phyloP scores from a whole-genome alignment of 129 eudicot genomes.

The Flaveria linearis region DNA sequence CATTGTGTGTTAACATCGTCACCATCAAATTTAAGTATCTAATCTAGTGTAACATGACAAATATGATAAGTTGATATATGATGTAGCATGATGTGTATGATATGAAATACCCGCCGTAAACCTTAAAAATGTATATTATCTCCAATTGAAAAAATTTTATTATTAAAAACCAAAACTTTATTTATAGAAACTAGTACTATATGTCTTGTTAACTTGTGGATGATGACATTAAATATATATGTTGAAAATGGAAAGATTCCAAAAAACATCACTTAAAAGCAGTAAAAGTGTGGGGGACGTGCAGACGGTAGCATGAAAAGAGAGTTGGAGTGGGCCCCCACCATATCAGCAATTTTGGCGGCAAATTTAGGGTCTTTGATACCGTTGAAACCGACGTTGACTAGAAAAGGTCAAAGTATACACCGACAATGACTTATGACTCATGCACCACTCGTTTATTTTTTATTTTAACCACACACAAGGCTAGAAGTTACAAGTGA shows the following conservation, averaged over 20 bases:
- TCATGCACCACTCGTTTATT: too few relatives aligned
- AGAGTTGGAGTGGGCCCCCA: slow-evolving; percentile 27
- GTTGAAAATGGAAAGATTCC: neutral
- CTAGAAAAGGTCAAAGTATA: slow-evolving; percentile 21
- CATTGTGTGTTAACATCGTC: too few relatives aligned
- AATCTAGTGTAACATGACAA: too few relatives aligned
- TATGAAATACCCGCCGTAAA: too few relatives aligned
- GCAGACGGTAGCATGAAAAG: neutral
- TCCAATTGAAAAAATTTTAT: neutral
- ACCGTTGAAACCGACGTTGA: slow-evolving; percentile 26
- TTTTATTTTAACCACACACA: neutral
- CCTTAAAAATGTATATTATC: too few relatives aligned
- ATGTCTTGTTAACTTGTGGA: neutral
- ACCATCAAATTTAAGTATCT: too few relatives aligned
- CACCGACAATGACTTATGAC: slow-evolving; percentile 34
- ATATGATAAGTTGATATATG: too few relatives aligned
- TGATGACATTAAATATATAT: neutral
- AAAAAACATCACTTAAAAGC: slow-evolving; percentile 14
- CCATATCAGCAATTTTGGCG: slow-evolving; percentile 32
- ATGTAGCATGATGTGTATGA: too few relatives aligned
- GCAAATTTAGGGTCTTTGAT: slow-evolving; percentile 16
- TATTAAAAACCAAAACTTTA: neutral
- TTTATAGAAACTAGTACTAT: neutral
- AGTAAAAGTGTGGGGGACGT: slow-evolving; percentile 24
- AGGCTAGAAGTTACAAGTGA: too few relatives aligned